Evolutionary conservation across 768 basidiomycete species (phyloP).

Genomic region (Naematelia aurantialba): DNA sequence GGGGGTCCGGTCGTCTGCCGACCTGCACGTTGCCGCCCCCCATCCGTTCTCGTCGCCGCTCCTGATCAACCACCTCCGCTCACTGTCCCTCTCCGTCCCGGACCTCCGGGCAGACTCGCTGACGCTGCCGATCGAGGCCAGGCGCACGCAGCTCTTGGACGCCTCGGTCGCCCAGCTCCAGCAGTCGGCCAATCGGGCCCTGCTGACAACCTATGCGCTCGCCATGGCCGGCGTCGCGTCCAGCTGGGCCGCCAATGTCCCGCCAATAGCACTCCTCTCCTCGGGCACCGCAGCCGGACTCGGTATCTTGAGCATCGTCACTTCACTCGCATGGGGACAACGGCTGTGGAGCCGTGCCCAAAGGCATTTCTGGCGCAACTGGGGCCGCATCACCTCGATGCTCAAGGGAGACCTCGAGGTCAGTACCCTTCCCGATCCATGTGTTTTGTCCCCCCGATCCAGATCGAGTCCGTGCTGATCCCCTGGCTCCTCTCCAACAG

Average conservation of each 20-base stretch:
- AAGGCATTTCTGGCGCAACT: constrained; percentile 44
- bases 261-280: constrained; percentile 24
- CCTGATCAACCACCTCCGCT: constrained; percentile 41
- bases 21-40: neutral
- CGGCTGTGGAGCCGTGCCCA: constrained; percentile 36
- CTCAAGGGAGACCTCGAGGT: constrained; percentile 43
- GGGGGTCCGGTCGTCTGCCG: neutral
- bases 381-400: constrained; percentile 36
- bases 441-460: neutral
- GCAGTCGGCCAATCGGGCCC: constrained; percentile 20
- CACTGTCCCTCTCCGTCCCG: constrained; percentile 33
- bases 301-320: constrained; percentile 29
- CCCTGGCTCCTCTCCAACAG: constrained; percentile 4
- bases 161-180: constrained; percentile 34
- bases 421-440: constrained; percentile 3
- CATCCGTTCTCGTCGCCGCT: constrained; percentile 44
- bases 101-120: constrained; percentile 26
- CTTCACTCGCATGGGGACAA: constrained; percentile 36
- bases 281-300: constrained; percentile 27
- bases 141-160: constrained; percentile 33
- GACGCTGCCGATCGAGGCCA: constrained; percentile 25
- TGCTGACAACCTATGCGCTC: constrained; percentile 25
- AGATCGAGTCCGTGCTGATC: neutral
- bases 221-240: constrained; percentile 18
- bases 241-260: constrained; percentile 38